Base-by-base conservation (phyloP, 345 rosid species). In the Eucalyptus coolabah region DNA sequence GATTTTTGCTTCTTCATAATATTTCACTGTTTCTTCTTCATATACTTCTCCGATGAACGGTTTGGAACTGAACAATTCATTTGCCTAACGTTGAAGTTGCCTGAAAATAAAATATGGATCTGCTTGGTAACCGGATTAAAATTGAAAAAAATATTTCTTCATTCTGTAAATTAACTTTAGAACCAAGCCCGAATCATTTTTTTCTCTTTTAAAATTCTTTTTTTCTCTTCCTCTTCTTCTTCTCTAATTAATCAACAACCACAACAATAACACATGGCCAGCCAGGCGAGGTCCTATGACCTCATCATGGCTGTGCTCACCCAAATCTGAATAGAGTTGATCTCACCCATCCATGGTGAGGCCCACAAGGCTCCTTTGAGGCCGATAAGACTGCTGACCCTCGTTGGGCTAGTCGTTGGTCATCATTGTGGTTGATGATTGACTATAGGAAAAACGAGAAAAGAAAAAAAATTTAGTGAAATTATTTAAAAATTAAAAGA, bases 371-470 rank as follows among this genome's bases (percentile, higher is more conserved):
- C 23, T 51, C 56, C 23, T 2, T 3, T 1, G 8, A 7, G 23
- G 23, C 10, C 2, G 2, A 19, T 19, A 1, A 19, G 24, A 9
- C 3, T 53, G 24, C 4, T 3, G 2, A 19, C 2, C 2, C 10
- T 18, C 0, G 0, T 19, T 7, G 2, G 9, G 56, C 4, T 53
- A 51, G 23, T 51, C 4, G 1, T 1, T 3, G 1, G 2, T 51
- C 9, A 51, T 19, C 0, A 0, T 0, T 53, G 4, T 53, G 2
- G 10, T 53, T 53, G 24, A 53, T 3, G 4, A 53, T 4, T 0
- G 1, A 19, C 9, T 18, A 7, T 7, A 7, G 0, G 0, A 7
- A 18, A 0, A 54, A 54, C 0, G 0, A 21, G 0, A 54, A 9
- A 9, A 54, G 0, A 2, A 53, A 54, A 21, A 54, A 9, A 4